Base-by-base conservation (phyloP, 306 rosid genomes). In the Vigna angularis region DNA sequence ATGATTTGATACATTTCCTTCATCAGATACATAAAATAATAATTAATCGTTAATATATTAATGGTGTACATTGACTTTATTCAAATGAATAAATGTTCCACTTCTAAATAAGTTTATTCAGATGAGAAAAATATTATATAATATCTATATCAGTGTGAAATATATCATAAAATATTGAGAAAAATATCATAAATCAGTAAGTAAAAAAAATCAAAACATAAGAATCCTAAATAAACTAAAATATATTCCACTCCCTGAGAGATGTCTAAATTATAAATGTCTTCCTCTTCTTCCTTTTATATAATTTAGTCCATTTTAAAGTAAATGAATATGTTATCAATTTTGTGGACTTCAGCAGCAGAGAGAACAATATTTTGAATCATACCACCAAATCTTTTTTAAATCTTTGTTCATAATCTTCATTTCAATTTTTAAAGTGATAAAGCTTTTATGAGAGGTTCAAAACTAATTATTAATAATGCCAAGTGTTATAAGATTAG, bases 171-270 rank as follows among this genome's bases (percentile, higher is more conserved):
- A 34, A 1, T 47, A 52, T 48, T 5, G 20, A 20, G 20, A 20
- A 20, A 20, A 20, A 20, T 20, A 20, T 20, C 22, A 20, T 40
- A 38, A 9, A 13, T 64, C 16, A 63, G 40, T 34, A 20, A 20
- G 20, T 20, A 20, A 20, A 20, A 20, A 72, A n/a, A 40, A 18
- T 16, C 49, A 32, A 61, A 73, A 56, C 32, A 34, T 59, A 69
- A 81, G 65, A 38, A 48, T 68, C 42, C 65, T 47, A 68, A 56
- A 13, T 66, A 40, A 58, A 67, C 42, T 40, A 81, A 70, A 70
- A 62, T 40, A 36, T 36, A 36, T 9, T 36, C 44, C 26, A 8
- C 16, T 34, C 24, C 48, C 34, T 8, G 10, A 32, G 14, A 16
- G 14, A 63, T 34, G 47, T 3, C 8, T 34, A 63, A 3, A 34